Percentiles rank a stretch among this genome's conserved stretches.
These are phyloP conservation scores for Quercus tomentella DNA, from an alignment of 331 rosid species.

Conservation along the genomic window DNA sequence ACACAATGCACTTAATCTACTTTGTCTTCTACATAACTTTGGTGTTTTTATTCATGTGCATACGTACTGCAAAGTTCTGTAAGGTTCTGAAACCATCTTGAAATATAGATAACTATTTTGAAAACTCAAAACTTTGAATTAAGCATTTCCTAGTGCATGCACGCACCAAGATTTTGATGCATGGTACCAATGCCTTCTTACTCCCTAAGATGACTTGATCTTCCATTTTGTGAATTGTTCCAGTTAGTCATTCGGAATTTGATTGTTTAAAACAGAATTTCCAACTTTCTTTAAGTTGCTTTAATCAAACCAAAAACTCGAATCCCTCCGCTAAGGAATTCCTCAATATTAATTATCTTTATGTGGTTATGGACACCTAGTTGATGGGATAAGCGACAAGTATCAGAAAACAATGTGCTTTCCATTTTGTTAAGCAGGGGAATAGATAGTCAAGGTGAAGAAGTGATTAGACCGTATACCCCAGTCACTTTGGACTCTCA, in stretches of 20 bases:
- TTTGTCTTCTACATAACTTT: not conserved
- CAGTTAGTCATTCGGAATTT: not conserved
- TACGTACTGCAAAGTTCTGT: too few relatives aligned
- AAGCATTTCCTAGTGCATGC: too few relatives aligned
- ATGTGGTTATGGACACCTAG: not conserved
- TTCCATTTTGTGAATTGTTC: not conserved
- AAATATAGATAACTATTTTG: too few relatives aligned
- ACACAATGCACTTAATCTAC: too few relatives aligned
- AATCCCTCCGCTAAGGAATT: not conserved
- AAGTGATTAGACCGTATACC: slow-evolving; percentile 67
- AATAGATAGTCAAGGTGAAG: slow-evolving; percentile 50
- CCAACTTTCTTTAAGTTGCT: not conserved
- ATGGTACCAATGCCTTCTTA: too few relatives aligned
- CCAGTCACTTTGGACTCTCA: slow-evolving; percentile 79
- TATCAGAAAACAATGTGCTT: too few relatives aligned
- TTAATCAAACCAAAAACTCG: not conserved
- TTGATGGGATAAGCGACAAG: not conserved
- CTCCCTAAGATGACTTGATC: too few relatives aligned
- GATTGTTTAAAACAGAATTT: not conserved
- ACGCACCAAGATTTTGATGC: too few relatives aligned
- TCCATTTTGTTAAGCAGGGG: slow-evolving; percentile 39
- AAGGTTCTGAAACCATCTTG: too few relatives aligned
- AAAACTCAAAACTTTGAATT: too few relatives aligned
- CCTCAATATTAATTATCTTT: not conserved
- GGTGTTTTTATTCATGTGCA: not conserved